Evolutionary conservation across 148 eudicot genomes (phyloP), one percentile per base, ranked within the genome.

Genomic region (Diospyros lotus): DNA sequence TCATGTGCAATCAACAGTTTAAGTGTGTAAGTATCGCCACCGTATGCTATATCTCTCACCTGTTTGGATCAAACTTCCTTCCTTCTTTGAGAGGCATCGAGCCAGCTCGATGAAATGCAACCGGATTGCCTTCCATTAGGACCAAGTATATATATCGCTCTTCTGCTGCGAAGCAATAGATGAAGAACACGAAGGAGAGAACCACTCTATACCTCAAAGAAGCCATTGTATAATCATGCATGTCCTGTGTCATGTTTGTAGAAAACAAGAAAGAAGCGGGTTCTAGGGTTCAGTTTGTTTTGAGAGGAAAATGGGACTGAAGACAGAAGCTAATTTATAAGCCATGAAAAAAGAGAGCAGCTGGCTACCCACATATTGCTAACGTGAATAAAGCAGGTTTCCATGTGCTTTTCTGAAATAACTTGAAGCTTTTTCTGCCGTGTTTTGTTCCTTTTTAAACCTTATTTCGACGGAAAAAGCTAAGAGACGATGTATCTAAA

Each of bases 91-190:
- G 41, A 56, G 71, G 60, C 9, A 6, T 3, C 10, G 66, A 4
- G 63, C 68, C 28, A 28, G 0, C 76, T 18, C 74, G 79, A 74
- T 67, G 80, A 77, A 85, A 91, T 50, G 96, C 98, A 53, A 87
- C 83, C 4, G 96, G 84, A 9, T 93, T 87, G 15, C 88, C 96
- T 78, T 93, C 87, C 74, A 88, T 79, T 38, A 91, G 42, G 76
- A 93, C 94, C 65, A 89, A 73, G 78, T 88, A 93, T 38, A 89
- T 82, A 41, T 85, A 76, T 72, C 81, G 69, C 5, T 89, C 82
- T 68, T 83, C 82, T 13, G 84, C 85, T 13, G 84, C 85, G 38
- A 66, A 17, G 58, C 86, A 86, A 65, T 80, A 58, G 58, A 64
- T 56, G 3, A 85, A 41, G 12, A 80, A 71, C 18, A 68, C 68